Base-by-base conservation (phyloP, 1,139 yeast genomes). In the Meyerozyma guilliermondii region DNA sequence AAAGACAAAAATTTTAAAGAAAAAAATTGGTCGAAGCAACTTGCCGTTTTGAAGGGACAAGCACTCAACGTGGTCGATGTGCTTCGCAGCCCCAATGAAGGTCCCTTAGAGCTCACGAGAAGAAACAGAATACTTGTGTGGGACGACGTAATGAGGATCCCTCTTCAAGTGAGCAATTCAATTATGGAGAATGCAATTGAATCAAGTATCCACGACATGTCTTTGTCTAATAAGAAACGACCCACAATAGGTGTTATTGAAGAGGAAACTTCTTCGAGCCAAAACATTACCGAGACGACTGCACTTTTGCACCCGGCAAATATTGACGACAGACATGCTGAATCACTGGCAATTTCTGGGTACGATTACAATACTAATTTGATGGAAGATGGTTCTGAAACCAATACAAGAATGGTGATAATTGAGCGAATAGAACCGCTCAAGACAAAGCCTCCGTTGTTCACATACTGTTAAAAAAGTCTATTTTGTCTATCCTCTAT, bases 61-160 rank as follows among this genome's bases (percentile, higher is more conserved):
- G 88, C 92, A 0, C 83, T 82, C 61, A 83, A 83, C 50, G 83
- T 84, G 7, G 84, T 83, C 4, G 88, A 84, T 50, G 73, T 83
- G 1, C 60, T 84, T 42, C 80, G 79, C 51, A 62, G 69, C 35
- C 68, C 71, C 1, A 72, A 74, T 38, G 83, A 81, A 41, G 88
- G 89, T 0, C 91, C 89, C 0, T 63, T 83, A 44, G 89, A 83
- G 48, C 64, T 84, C 22, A 81, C 82, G 0, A 66, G 86, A 49
- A 60, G 84, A 39, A 76, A 79, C 16, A 66, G 83, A 41, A 66
- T 82, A 35, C 55, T 79, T 46, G 78, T 84, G 0, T 68, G 78
- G 66, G 89, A 83, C 55, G 84, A 82, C 40, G 67, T 68, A 13
- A 74, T 81, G 79, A 77, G 74, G 40, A 76, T 81, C 3, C 87